Evolutionary conservation across 345 rosid genomes (phyloP).

Genomic region (Linum lewisii): DNA sequence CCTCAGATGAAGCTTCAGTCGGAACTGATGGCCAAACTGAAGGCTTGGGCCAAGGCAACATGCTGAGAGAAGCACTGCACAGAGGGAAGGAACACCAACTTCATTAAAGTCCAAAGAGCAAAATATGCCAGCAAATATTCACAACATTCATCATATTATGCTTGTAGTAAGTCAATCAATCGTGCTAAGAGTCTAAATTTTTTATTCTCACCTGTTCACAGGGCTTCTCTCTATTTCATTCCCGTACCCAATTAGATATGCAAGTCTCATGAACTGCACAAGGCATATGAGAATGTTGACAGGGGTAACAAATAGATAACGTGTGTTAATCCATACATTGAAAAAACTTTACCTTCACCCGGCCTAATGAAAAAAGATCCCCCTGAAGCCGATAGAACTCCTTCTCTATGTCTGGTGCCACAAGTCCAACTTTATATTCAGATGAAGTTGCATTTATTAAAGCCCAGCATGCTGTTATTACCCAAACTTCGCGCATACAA

Average conservation of each 20-base stretch:
- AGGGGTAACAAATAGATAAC: not conserved
- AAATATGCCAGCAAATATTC: not conserved
- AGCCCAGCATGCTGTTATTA: conserved; percentile 78
- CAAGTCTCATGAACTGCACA: conserved; percentile 94
- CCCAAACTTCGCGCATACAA: conserved; percentile 92
- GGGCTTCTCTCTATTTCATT: conserved; percentile 87
- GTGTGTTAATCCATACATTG: conserved; percentile 2
- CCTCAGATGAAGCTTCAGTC: conserved; percentile 62
- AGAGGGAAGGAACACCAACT: conserved; percentile 16
- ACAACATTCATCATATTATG: not conserved
- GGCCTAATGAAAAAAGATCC: conserved; percentile 87
- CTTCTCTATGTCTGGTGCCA: conserved; percentile 68
- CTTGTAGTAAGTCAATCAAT: conserved; percentile 2
- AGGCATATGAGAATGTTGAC: conserved; percentile 4
- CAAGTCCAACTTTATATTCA: conserved; percentile 51
- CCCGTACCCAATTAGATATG: conserved; percentile 87
- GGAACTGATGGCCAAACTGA: conserved; percentile 93
- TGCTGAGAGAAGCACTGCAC: conserved; percentile 90
- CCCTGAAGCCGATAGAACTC: conserved; percentile 89
- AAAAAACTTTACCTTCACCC: conserved; percentile 58
- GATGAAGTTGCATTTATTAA: conserved; percentile 63
- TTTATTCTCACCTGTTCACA: conserved; percentile 58
- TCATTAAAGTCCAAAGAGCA: not conserved
- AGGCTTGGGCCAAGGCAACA: conserved; percentile 99
- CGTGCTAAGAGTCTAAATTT: conserved; percentile 1